Evolutionary conservation across 179 eudicot species (phyloP), one percentile per base, ranked within the genome.

Genomic region (Sideroxylon spinosum): DNA sequence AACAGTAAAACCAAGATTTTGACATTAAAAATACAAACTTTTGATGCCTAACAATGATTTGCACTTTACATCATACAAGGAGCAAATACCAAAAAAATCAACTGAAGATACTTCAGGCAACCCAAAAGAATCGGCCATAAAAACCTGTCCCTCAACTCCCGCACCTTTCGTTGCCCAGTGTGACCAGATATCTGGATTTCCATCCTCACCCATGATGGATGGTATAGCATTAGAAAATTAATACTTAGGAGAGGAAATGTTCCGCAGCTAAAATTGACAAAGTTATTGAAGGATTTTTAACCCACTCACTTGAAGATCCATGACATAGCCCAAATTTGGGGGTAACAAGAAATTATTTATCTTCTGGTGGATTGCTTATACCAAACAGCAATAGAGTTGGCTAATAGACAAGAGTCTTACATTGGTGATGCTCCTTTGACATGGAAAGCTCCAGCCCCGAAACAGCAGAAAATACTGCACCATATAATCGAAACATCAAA

Each of bases 391-490:
- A 25, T 9, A 49, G 49, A 48, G 50, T 77, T 67, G n/a, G 49
- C 32, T 28, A 64, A 56, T 44, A 20, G 71, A 3, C 48, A 46
- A 80, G 76, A 59, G 59, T 78, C 93, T 87, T 90, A 95, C 98
- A 93, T 84, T 91, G 89, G 84, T 95, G 97, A 32, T 87, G 93
- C 68, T 87, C 91, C 80, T 87, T 91, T 61, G 97, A 85, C 91
- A 93, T 89, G 76, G 95, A 90, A 78, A 95, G 93, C 88, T 90
- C 98, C 71, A 93, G 77, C 37, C 99, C 98, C 0, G 99, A 93
- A 77, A 95, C 94, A 0, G 98, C 98, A 25, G 98, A 95, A 85
- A 93, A 95, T 6, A 95, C 99, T 95, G 93, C 89, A 92, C 14
- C 20, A 73, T 4, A 59, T 4, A 48, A 59, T 37, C 44, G 67